Percentiles rank a stretch among this genome's conserved stretches.
phyloP scores from a whole-genome alignment of 2,329 filamentous ascomycete genomes.

The Stagonosporopsis chrysanthemi region DNA sequence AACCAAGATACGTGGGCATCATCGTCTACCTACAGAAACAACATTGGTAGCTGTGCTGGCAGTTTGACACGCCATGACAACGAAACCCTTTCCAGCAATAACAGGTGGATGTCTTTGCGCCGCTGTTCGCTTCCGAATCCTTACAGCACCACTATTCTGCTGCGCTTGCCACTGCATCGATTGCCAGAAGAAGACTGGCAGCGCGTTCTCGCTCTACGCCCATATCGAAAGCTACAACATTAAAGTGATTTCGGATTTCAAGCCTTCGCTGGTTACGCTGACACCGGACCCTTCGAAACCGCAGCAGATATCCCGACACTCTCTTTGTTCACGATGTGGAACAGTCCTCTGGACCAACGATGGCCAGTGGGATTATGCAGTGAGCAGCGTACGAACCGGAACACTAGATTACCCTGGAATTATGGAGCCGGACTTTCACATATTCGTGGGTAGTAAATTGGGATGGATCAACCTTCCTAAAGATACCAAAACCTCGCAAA shows the following conservation, averaged over 20 bases:
- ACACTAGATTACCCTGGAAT: slow-evolving; percentile 38
- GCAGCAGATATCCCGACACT: background rate
- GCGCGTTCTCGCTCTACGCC: slow-evolving; percentile 32
- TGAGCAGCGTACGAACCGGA: slow-evolving; percentile 32
- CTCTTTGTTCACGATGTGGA: slow-evolving; percentile 34
- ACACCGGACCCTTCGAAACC: slow-evolving; percentile 1
- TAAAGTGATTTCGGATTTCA: slow-evolving; percentile 22
- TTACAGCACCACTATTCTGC: slow-evolving; percentile 40
- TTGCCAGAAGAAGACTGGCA: slow-evolving; percentile 38
- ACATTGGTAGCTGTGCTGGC: background rate
- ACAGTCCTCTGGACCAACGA: slow-evolving; percentile 32
- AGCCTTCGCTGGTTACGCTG: slow-evolving; percentile 18
- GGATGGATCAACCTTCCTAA: slow-evolving; percentile 39
- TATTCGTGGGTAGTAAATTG: slow-evolving; percentile 39
- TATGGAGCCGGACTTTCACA: slow-evolving; percentile 44
- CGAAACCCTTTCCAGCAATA: slow-evolving; percentile 38
- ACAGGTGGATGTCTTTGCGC: slow-evolving; percentile 39
- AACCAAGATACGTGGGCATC: background rate
- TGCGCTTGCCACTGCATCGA: slow-evolving; percentile 43
- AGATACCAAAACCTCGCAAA: slow-evolving; percentile 26
- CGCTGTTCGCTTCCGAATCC: slow-evolving; percentile 35
- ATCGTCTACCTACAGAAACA: background rate
- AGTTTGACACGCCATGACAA: slow-evolving; percentile 14
- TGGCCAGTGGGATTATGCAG: slow-evolving; percentile 8
- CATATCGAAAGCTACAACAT: slow-evolving; percentile 38